Evolutionary conservation across 2,329 filamentous ascomycete genomes (phyloP), one percentile per base, ranked within the genome.

Genomic region (Claviceps sp.): DNA sequence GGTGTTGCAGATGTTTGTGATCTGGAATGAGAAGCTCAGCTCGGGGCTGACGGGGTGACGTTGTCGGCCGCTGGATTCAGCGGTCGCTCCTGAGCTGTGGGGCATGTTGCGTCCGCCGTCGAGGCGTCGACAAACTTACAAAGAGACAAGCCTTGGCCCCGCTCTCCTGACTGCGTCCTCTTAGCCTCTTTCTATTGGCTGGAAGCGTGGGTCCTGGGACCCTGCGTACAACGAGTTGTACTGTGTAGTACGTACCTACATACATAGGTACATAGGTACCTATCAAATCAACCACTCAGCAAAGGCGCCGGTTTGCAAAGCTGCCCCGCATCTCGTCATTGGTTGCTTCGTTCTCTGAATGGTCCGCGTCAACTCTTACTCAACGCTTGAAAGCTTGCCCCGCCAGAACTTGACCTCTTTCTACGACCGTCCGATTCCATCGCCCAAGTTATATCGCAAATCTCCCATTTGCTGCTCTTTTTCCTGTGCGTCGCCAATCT

Each of bases 11-110:
- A 56, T 52, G 51, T 55, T 50, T 52, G 30, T 48, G 45, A 52
- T 34, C 13, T 40, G 42, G 38, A 22, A 50, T 40, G 42, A 30
- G 11, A 50, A 56, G 54, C 55, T 57, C 51, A 51, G 50, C 51
- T 58, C 49, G 48, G 51, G 47, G 47, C 26, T 30, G 26, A 45
- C 52, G 53, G 52, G 52, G 50, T 43, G 52, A 56, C 57, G 53
- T 56, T 57, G 58, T 34, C 8, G 19, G 39, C 30, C 30, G 37
- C 34, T 51, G 42, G 47, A 17, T 54, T 19, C 30, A 34, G 30
- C 10, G 10, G 30, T 11, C 48, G 44, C 48, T 45, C 51, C 53
- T 47, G 34, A 54, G 52, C 50, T 48, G 50, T 42, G 53, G 52
- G 16, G 48, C 24, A 19, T 41, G 7, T 17, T 41, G 14, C 16